These are phyloP conservation scores for Boletus sp. DNA, from an alignment of 1,284 basidiomycete genomes.

Conservation along the genomic window DNA sequence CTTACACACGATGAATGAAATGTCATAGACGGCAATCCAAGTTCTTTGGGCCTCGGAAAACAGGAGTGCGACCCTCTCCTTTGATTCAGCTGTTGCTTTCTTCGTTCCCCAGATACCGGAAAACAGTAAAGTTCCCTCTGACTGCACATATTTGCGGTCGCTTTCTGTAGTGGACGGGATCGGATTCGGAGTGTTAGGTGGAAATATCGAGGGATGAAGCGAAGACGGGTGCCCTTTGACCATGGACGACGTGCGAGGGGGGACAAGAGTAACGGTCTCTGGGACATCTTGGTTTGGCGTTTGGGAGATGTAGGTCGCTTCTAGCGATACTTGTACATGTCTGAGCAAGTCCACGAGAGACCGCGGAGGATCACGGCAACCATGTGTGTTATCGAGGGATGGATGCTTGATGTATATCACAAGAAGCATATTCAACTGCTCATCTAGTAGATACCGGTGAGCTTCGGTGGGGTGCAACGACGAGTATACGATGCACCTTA, in stretches of 20 bases:
- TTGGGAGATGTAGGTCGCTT: constrained; percentile 76
- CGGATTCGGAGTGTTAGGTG: constrained; percentile 72
- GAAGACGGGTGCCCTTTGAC: constrained; percentile 30
- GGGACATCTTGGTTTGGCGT: constrained; percentile 29
- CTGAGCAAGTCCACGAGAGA: constrained; percentile 61
- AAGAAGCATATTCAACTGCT: constrained; percentile 70
- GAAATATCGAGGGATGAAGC: constrained; percentile 61
- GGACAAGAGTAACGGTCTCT: constrained; percentile 41
- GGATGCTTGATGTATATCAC: constrained; percentile 49
- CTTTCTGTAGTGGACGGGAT: constrained; percentile 62
- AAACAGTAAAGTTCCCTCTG: constrained; percentile 72
- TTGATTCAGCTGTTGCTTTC: constrained; percentile 37
- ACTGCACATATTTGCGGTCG: constrained; percentile 68
- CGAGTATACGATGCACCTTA: constrained; percentile 35
- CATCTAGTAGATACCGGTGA: constrained; percentile 50
- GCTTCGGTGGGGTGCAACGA: constrained; percentile 20
- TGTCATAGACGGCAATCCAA: constrained; percentile 76
- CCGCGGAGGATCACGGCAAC: constrained; percentile 47
- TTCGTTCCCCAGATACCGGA: constrained; percentile 70
- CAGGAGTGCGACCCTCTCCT: constrained; percentile 59
- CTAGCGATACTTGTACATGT: constrained; percentile 73
- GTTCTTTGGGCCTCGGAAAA: constrained; percentile 53
- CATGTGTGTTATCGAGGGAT: constrained; percentile 30
- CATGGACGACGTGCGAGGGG: constrained; percentile 45
- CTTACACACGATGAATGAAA: constrained; percentile 71